Evolutionary conservation across 345 rosid species (phyloP).

Genomic region (Luvunga scandens): DNA sequence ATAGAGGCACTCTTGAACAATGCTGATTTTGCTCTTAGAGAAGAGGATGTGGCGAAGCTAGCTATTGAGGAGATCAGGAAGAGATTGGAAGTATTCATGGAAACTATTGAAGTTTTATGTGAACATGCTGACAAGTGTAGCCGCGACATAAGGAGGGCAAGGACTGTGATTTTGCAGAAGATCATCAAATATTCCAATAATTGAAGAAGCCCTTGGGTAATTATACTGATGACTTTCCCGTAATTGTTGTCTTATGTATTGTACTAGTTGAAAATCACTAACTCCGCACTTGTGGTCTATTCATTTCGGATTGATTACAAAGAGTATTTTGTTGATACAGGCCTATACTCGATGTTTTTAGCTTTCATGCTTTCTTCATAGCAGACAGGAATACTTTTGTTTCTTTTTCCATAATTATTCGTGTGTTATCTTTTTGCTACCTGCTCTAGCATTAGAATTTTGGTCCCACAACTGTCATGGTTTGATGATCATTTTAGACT

Average conservation of each 20-base stretch:
- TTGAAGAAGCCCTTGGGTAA: slow-evolving; percentile 32
- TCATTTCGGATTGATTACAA: not conserved
- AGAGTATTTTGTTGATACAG: slow-evolving; percentile 2
- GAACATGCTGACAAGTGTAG: slow-evolving; percentile 64
- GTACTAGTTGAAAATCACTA: not conserved
- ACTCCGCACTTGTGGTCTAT: not conserved
- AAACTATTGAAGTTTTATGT: slow-evolving; percentile 57
- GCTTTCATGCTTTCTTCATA: not conserved
- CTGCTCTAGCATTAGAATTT: not conserved
- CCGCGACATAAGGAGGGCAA: slow-evolving; percentile 63
- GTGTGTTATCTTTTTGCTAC: not conserved
- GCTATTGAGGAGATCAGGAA: slow-evolving; percentile 82
- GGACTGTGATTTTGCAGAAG: slow-evolving; percentile 66
- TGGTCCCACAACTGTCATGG: not conserved
- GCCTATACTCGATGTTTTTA: not conserved
- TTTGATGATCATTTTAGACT: not conserved
- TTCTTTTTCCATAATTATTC: not conserved
- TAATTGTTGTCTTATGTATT: not conserved
- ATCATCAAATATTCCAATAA: slow-evolving; percentile 43
- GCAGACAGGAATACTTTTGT: not conserved
- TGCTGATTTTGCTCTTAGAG: slow-evolving; percentile 49
- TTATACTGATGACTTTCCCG: not conserved
- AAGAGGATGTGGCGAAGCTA: slow-evolving; percentile 54
- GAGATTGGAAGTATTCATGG: slow-evolving; percentile 54
- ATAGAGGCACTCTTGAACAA: slow-evolving; percentile 53